phyloP scores from a whole-genome alignment of 2,329 filamentous ascomycete species.

The Paracoccidioides lutzii region DNA sequence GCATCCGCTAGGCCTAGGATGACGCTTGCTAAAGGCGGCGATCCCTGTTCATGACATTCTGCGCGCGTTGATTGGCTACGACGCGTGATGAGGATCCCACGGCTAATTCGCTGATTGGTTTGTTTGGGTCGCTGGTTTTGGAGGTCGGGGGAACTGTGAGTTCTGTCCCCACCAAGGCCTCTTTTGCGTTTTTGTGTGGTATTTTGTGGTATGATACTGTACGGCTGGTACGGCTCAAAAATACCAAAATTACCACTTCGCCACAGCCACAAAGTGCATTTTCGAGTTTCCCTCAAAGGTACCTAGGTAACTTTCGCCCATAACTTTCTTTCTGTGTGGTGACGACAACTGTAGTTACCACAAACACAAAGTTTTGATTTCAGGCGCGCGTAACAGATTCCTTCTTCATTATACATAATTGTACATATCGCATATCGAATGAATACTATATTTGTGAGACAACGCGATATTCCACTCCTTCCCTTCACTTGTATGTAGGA shows the following conservation, averaged over 20 bases:
- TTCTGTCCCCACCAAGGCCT: not conserved
- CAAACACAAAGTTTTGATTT: too few species aligned
- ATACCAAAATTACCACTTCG: not conserved
- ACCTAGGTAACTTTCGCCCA: not conserved
- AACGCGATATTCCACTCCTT: too few species aligned
- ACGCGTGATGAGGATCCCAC: slow-evolving; percentile 16
- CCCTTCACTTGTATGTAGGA: too few species aligned
- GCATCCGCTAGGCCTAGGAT: slow-evolving; percentile 27
- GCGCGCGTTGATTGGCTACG: slow-evolving; percentile 19
- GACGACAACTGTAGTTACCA: not conserved
- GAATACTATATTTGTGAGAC: too few species aligned
- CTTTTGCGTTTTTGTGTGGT: not conserved
- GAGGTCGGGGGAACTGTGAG: not conserved
- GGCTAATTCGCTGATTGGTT: not conserved
- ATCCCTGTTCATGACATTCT: slow-evolving; percentile 23
- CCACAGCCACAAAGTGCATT: not conserved
- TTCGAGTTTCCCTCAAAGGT: not conserved
- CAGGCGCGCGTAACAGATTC: too few species aligned
- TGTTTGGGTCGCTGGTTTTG: not conserved
- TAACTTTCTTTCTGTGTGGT: not conserved
- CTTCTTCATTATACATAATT: too few species aligned
- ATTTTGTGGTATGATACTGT: not conserved
- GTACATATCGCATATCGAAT: too few species aligned
- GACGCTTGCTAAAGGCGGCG: slow-evolving; percentile 21
- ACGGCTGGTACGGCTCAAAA: not conserved